Evolutionary conservation across 2,329 filamentous ascomycete genomes (phyloP), one percentile per base, ranked within the genome.

Genomic region (Fusarium sp.): DNA sequence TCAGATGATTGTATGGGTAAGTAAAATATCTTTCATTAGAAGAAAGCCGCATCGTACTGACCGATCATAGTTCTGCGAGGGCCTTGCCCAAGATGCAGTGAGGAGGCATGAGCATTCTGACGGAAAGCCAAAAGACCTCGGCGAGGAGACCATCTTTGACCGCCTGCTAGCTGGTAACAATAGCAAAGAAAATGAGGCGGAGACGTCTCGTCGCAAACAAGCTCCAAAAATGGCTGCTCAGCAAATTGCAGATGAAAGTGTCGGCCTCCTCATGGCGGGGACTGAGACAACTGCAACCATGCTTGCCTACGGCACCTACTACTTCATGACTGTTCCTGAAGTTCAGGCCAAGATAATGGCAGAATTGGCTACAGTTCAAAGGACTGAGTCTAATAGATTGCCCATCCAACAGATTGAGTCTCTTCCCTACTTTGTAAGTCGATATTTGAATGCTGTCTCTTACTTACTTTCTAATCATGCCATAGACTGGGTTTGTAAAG

Each of bases 1-100:
- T 45, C 41, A 28, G 41, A 45, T 26, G 41, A 45, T 45, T 28
- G 41, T 45, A 14, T 45, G 41, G 41, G 41, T 45, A 22, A 45
- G 41, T 19, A 30, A 28, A n/a, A 28, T 4, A 5, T 45, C 41
- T 45, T 28, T 5, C 1, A 8, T 45, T 14, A 11, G 14, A 45
- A 13, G 11, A 8, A 13, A 45, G 17, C 13, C 13, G 41, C 4
- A 45, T n/a, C 14, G n/a, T 45, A 28, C 41, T 45, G 24, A 28
- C 22, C 24, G 17, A 28, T 45, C 22, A 30, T n/a, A 45, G 41
- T 45, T 28, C 22, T 45, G 41, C 10, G 41, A 45, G 22, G 41
- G 41, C 17, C 41, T 45, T 45, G 41, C 41, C 15, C 13, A 45
- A 30, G 41, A 45, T 9, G 41, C 41, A 9, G 26, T 45, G 14